These are phyloP conservation scores for Alternaria ventricosa DNA, from an alignment of 2,329 filamentous ascomycete genomes.

Conservation along the genomic window DNA sequence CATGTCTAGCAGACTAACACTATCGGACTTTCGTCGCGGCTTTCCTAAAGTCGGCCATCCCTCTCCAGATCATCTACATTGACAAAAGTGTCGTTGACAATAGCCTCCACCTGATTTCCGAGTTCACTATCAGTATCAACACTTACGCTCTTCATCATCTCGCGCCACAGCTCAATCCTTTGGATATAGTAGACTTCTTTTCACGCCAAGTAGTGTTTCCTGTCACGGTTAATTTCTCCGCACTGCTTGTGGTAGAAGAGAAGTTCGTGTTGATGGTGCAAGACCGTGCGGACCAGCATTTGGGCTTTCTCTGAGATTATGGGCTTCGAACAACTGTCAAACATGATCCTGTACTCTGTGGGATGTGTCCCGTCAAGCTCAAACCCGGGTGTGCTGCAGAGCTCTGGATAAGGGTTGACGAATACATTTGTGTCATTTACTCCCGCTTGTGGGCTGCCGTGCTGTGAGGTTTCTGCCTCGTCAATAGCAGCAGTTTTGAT, in stretches of 20 bases:
- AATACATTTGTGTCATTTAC: background rate
- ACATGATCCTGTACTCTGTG: background rate
- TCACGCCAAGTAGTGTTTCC: background rate
- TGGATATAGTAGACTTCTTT: background rate
- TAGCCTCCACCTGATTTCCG: background rate
- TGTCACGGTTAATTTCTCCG: background rate
- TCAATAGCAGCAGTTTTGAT: background rate
- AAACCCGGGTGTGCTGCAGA: background rate
- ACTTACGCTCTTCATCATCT: background rate
- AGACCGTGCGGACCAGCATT: background rate
- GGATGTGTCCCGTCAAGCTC: background rate
- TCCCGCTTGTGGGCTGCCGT: background rate
- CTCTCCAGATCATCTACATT: background rate
- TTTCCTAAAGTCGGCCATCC: background rate
- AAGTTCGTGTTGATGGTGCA: background rate
- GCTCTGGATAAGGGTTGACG: background rate
- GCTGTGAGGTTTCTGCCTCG: background rate
- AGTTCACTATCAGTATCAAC: background rate
- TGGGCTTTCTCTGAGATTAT: background rate
- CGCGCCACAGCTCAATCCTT: background rate
- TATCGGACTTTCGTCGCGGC: background rate
- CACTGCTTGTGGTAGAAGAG: background rate
- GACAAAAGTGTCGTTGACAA: background rate
- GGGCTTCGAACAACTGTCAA: background rate
- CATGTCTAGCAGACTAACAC: background rate